Evolutionary conservation across 2,329 filamentous ascomycete species (phyloP), one percentile per base, ranked within the genome.

Genomic region (Cordyceps pruinosa): DNA sequence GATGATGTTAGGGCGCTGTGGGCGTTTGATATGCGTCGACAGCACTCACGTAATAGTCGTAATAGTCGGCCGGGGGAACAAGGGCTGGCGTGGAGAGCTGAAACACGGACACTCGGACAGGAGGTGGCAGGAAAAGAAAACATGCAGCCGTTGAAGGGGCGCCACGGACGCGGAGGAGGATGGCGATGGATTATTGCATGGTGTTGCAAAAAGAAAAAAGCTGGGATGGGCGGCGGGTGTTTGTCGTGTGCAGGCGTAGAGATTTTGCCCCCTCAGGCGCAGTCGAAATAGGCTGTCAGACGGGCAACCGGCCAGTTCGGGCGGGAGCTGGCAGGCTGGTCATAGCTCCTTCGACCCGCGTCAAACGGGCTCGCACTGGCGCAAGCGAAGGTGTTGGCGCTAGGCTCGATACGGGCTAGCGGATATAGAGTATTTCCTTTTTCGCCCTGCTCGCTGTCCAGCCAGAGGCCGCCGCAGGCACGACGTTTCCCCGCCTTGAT

Each of bases 41-140:
- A 26, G 30, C 41, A 46, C 26, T 35, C 28, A 30, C 4, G 48
- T 17, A 45, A 54, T 23, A 21, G 17, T 5, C 4, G 48, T 17
- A 45, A 54, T 23, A 21, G 17, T 5, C 13, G 32, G 39, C 19
- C 13, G 34, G 37, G 41, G 26, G 19, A n/a, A 54, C 7, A 54
- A 23, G 39, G 30, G 15, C n/a, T 50, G 54, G 37, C 21, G 26
- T 19, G 37, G 19, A 56, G 46, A 56, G 46, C 26, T 50, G 54
- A 56, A 56, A 56, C 54, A 35, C 45, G 25, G 46, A 34, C 37
- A 44, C 54, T 50, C 46, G 46, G 46, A 56, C 54, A 50, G 41
- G 46, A 46, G 42, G 28, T 21, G n/a, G 35, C 13, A 21, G 21
- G 12, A 49, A 37, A 56, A 56, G 54, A 44, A 56, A 50, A n/a